Conservation (phyloP, 352 stramenopile genomes). For the Halophytophthora polymorphica region DNA sequence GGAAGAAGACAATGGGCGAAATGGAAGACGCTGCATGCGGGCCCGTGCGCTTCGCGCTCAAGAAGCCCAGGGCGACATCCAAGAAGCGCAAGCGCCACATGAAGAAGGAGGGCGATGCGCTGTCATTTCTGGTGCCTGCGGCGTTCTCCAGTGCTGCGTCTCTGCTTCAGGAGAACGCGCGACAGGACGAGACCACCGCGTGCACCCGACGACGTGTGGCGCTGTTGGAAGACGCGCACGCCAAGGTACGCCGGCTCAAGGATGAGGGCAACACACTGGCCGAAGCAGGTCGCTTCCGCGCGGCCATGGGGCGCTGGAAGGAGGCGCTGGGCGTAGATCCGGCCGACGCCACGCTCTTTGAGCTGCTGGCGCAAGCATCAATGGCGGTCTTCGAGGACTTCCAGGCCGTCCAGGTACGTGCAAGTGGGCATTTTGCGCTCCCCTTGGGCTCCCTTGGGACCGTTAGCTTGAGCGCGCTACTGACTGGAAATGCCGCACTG, state of each 20-base stretch:
- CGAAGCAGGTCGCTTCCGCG: conserved; percentile 56
- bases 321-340: conserved; percentile 51
- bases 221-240: conserved; percentile 51
- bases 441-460: too few relatives aligned
- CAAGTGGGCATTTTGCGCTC: too few relatives aligned
- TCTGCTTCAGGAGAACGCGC: conserved; percentile 5
- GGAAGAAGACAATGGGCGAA: conserved; percentile 6
- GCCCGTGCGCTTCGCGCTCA: conserved; percentile 29
- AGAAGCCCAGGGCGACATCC: conserved; percentile 16
- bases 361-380: conserved; percentile 66
- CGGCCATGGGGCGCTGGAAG: conserved; percentile 65
- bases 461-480: too few relatives aligned
- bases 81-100: conserved; percentile 32
- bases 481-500: too few relatives aligned
- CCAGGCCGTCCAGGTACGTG: conserved; percentile 66
- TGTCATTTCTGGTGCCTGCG: not conserved
- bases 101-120: not conserved
- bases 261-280: conserved; percentile 77
- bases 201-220: conserved; percentile 17
- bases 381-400: conserved; percentile 78
- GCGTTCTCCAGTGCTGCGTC: conserved; percentile 11
- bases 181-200: not conserved
- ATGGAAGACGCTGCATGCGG: not conserved
- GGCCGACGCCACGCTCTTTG: conserved; percentile 48
- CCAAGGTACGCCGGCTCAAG: conserved; percentile 63